Conservation (phyloP, 495 filamentous ascomycete species). For the Penicillium lagena region DNA sequence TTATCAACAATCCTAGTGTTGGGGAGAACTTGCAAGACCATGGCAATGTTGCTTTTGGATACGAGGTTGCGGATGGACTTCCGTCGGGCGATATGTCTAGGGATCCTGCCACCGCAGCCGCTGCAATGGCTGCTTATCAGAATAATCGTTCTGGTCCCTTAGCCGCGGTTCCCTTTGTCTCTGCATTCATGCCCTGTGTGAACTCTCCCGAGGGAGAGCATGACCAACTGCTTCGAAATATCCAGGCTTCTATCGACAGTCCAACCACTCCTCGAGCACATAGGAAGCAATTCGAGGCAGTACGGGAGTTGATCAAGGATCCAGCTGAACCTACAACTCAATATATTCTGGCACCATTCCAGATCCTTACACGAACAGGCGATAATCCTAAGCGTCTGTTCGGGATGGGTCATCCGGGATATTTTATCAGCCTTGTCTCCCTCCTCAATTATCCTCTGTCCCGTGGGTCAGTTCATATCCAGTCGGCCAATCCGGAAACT, state of each 20-base stretch:
- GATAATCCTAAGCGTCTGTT: conserved; percentile 5
- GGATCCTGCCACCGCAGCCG: conserved; percentile 6
- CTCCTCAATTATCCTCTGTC: conserved; percentile 43
- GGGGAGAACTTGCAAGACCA: conserved; percentile 48
- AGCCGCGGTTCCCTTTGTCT: conserved; percentile 7
- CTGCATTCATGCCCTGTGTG: conserved; percentile 13
- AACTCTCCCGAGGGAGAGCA: conserved; percentile 2
- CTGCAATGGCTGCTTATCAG: conserved; percentile 15
- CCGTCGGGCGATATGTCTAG: conserved; percentile 7
- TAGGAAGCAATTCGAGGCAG: conserved; percentile 6
- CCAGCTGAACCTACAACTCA: conserved; percentile 9
- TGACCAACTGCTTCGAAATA: background rate
- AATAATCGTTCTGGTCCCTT: conserved; percentile 13
- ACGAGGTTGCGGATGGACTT: conserved; percentile 9
- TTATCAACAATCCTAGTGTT: conserved; percentile 33
- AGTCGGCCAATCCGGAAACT: conserved; percentile 16
- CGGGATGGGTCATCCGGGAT: conserved; percentile 12
- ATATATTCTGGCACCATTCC: conserved; percentile 16
- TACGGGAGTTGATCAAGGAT: conserved; percentile 4
- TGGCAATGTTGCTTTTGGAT: conserved; percentile 8
- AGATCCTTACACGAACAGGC: conserved; percentile 1
- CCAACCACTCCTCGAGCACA: background rate
- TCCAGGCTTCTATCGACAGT: background rate
- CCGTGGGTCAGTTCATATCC: conserved; percentile 48
- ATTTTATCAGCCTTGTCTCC: conserved; percentile 34